A percentile compares a stretch with the other conserved stretches of the same genome.
These are phyloP conservation scores for Lithohypha guttulata DNA, from an alignment of 2,329 filamentous ascomycete species.

Conservation along the genomic window DNA sequence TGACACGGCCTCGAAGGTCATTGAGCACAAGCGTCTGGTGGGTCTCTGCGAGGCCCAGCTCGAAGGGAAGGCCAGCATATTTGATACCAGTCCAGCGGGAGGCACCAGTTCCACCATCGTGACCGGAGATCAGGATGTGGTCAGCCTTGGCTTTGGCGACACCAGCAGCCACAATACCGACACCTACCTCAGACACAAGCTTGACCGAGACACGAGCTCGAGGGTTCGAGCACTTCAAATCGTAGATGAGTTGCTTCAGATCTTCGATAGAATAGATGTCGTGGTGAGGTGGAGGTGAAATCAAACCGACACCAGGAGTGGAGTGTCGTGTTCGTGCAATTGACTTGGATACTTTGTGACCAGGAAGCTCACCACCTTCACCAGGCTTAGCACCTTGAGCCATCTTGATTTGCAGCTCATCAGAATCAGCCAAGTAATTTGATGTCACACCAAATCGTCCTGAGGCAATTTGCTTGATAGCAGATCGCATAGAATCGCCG, in stretches of 20 bases:
- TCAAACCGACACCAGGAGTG: slow-evolving; percentile 88
- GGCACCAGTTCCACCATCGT: slow-evolving; percentile 93
- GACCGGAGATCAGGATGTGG: slow-evolving; percentile 91
- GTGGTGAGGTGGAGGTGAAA: slow-evolving; percentile 91
- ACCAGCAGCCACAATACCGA: slow-evolving; percentile 93
- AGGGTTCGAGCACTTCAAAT: slow-evolving; percentile 91
- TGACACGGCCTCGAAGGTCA: slow-evolving; percentile 86
- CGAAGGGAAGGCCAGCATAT: slow-evolving; percentile 93
- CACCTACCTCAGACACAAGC: slow-evolving; percentile 92
- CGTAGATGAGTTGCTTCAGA: slow-evolving; percentile 94
- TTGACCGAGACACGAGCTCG: slow-evolving; percentile 89
- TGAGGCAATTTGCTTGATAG: slow-evolving; percentile 95
- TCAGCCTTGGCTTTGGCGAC: slow-evolving; percentile 96
- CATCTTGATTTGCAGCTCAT: slow-evolving; percentile 99
- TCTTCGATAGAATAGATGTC: slow-evolving; percentile 99
- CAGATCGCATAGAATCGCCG: slow-evolving; percentile 91
- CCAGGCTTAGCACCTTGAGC: slow-evolving; percentile 95
- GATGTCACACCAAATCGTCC: slow-evolving; percentile 94
- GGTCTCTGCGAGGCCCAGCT: slow-evolving; percentile 89
- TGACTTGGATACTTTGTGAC: slow-evolving; percentile 89
- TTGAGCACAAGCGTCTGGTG: slow-evolving; percentile 94
- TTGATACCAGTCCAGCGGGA: slow-evolving; percentile 98
- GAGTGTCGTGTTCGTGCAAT: slow-evolving; percentile 94
- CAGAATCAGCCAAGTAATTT: slow-evolving; percentile 85
- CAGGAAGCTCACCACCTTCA: slow-evolving; percentile 92